phyloP scores from a whole-genome alignment of 345 rosid species.

The Viola odorata region DNA sequence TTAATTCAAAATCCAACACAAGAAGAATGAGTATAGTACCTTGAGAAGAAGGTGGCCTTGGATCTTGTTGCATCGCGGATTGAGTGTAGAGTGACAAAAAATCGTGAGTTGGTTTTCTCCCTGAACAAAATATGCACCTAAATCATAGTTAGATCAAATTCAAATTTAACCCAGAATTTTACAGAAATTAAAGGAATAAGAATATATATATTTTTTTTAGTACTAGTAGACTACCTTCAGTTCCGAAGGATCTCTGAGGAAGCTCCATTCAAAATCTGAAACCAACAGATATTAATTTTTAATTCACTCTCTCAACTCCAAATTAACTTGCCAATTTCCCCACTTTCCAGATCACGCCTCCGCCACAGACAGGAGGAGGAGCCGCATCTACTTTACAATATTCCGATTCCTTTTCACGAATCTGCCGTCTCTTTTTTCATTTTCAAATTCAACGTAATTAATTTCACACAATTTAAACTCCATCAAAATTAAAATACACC shows the following conservation, averaged over 20 bases:
- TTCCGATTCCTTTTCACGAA: neutral
- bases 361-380: constrained; percentile 35
- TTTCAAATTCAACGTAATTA: neutral
- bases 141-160: constrained; percentile 15
- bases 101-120: constrained; percentile 82
- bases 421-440: neutral
- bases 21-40: constrained; percentile 35
- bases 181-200: neutral
- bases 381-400: constrained; percentile 5
- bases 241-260: constrained; percentile 68
- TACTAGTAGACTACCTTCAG: constrained; percentile 46
- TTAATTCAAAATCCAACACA: neutral
- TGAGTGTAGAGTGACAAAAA: constrained; percentile 84
- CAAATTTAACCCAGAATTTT: neutral
- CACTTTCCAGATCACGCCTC: neutral
- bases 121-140: constrained; percentile 45
- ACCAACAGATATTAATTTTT: too few relatives aligned
- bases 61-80: constrained; percentile 72
- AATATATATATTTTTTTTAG: too few relatives aligned
- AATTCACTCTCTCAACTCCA: too few relatives aligned
- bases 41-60: constrained; percentile 65
- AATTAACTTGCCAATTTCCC: too few relatives aligned
- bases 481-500: neutral
- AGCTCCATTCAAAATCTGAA: constrained; percentile 56
- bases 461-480: neutral